phyloP scores from a whole-genome alignment of 2,329 filamentous ascomycete species.

The Pseudofabraea citricarpa region DNA sequence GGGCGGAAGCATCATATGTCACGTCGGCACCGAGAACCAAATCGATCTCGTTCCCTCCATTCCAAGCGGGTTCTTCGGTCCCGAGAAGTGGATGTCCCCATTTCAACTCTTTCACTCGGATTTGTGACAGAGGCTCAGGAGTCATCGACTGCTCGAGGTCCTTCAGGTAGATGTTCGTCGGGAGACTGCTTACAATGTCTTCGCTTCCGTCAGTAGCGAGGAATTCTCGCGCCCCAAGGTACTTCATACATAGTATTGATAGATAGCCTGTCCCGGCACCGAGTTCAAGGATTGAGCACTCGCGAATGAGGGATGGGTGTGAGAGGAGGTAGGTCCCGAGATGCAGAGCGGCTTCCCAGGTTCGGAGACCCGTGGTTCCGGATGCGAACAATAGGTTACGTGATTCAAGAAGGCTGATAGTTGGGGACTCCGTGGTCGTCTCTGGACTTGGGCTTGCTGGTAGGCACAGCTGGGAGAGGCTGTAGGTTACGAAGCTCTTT shows the following conservation, averaged over 20 bases:
- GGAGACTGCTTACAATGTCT: constrained; percentile 63
- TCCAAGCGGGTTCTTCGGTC: constrained; percentile 35
- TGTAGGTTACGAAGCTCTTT: constrained; percentile 72
- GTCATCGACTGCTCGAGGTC: constrained; percentile 52
- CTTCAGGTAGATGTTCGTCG: constrained; percentile 66
- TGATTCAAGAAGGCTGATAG: constrained; percentile 64
- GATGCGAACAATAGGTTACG: constrained; percentile 63
- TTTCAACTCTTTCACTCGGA: constrained; percentile 50
- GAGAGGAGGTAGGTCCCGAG: constrained; percentile 62
- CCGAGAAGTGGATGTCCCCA: constrained; percentile 34
- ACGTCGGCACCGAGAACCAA: constrained; percentile 72
- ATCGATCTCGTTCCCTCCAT: constrained; percentile 42
- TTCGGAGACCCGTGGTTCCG: constrained; percentile 72
- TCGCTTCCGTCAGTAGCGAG: constrained; percentile 72
- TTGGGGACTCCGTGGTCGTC: constrained; percentile 8
- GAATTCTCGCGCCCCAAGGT: constrained; percentile 53
- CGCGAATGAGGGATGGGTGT: constrained; percentile 32
- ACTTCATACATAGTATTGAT: constrained; percentile 67
- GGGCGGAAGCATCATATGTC: constrained; percentile 65
- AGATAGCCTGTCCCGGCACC: constrained; percentile 75
- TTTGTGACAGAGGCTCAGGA: constrained; percentile 46
- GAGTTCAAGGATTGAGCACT: constrained; percentile 63
- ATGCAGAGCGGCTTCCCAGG: constrained; percentile 77
- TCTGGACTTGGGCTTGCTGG: background rate
- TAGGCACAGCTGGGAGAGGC: constrained; percentile 17